These are phyloP conservation scores for Umbelopsis sp. DNA, from an alignment of 192 early-diverging fungal genomes.

Conservation along the genomic window DNA sequence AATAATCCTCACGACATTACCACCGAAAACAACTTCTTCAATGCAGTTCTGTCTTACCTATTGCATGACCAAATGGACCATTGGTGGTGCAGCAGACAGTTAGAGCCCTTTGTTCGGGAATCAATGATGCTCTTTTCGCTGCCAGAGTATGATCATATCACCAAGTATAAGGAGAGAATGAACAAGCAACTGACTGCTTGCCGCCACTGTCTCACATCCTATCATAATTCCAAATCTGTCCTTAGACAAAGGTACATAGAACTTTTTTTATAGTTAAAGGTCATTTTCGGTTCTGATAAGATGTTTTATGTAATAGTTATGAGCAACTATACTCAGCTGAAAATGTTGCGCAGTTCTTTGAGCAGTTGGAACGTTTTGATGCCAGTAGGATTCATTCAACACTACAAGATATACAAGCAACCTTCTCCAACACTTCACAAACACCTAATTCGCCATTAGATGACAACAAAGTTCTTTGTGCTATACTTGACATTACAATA, in stretches of 20 bases:
- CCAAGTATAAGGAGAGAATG: slow-evolving; percentile 34
- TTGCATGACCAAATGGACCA: slow-evolving; percentile 25
- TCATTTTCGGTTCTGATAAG: not conserved
- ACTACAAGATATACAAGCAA: not conserved
- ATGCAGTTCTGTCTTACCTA: slow-evolving; percentile 27
- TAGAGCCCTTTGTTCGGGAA: slow-evolving; percentile 28
- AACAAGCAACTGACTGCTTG: slow-evolving; percentile 24
- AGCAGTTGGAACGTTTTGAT: slow-evolving; percentile 16
- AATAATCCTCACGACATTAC: slow-evolving; percentile 3
- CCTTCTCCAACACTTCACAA: not conserved
- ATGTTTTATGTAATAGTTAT: slow-evolving; percentile 16
- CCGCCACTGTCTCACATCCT: slow-evolving; percentile 22
- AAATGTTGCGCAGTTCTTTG: slow-evolving; percentile 26
- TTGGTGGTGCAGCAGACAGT: slow-evolving; percentile 32
- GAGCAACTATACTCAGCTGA: slow-evolving; percentile 19
- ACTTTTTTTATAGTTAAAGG: not conserved
- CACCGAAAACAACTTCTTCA: slow-evolving; percentile 44
- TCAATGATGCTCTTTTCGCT: slow-evolving; percentile 37
- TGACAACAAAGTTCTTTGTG: slow-evolving; percentile 8
- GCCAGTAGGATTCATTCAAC: slow-evolving; percentile 5
- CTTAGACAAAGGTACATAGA: slow-evolving; percentile 19
- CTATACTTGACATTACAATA: slow-evolving; percentile 24
- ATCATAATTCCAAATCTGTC: slow-evolving; percentile 24
- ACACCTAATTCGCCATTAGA: not conserved
- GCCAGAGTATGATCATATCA: slow-evolving; percentile 31